These are phyloP conservation scores for Gynandropsis gynandra DNA, from an alignment of 345 rosid genomes.

Conservation along the genomic window DNA sequence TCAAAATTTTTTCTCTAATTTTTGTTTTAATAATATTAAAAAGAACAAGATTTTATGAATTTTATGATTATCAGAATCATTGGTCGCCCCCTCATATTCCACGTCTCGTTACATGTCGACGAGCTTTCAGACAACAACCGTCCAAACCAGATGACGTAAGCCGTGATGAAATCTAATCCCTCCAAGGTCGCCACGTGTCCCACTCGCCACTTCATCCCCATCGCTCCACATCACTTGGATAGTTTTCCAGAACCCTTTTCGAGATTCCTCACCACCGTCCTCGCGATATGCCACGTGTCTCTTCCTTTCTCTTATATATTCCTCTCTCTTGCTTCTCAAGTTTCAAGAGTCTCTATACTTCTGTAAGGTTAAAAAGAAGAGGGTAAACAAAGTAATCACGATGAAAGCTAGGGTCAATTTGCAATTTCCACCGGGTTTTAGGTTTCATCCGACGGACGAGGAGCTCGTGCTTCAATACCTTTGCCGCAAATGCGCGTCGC, in stretches of 20 bases:
- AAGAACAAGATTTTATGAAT: no score
- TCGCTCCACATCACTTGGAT: slow-evolving; percentile 35
- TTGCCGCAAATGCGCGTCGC: slow-evolving; percentile 75
- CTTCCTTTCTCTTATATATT: slow-evolving; percentile 38
- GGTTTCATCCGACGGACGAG: slow-evolving; percentile 96
- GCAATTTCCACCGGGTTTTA: slow-evolving; percentile 81
- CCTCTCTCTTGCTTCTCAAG: slow-evolving; percentile 30
- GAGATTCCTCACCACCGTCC: slow-evolving; percentile 22
- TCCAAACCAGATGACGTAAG: slow-evolving; percentile 76
- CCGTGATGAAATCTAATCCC: slow-evolving; percentile 65
- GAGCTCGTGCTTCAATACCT: slow-evolving; percentile 90
- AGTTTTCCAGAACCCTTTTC: slow-evolving; percentile 18
- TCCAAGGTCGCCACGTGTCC: slow-evolving; percentile 52
- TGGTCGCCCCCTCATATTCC: no score
- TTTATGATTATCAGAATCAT: no score
- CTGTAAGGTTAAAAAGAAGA: neutral
- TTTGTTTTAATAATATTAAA: no score
- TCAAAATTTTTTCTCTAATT: no score
- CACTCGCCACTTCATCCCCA: slow-evolving; percentile 13
- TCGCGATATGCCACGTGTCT: slow-evolving; percentile 34
- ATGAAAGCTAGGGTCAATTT: slow-evolving; percentile 39
- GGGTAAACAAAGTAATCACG: slow-evolving; percentile 14
- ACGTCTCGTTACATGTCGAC: neutral
- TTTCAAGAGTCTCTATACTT: slow-evolving; percentile 51
- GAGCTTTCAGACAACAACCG: slow-evolving; percentile 29